phyloP scores from a whole-genome alignment of 768 basidiomycete genomes.

The Mycena pura region DNA sequence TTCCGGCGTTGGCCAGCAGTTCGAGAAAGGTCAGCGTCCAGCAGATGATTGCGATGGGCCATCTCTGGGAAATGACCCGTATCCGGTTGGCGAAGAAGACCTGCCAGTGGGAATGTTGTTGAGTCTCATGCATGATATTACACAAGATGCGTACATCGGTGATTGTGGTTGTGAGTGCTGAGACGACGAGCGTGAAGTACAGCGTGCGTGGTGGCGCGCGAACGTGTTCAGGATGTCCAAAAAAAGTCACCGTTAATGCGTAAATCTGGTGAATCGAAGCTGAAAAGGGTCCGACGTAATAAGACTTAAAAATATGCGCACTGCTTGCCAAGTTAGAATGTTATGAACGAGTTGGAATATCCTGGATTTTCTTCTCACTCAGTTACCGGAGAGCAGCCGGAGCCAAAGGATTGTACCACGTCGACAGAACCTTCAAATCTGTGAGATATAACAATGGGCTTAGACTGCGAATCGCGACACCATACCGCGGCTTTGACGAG shows the following conservation, averaged over 20 bases:
- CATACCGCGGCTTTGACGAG: too few species aligned
- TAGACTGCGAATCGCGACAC: too few species aligned
- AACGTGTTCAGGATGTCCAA: background rate
- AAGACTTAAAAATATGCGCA: background rate
- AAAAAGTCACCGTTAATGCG: background rate
- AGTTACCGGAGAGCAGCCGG: too few species aligned
- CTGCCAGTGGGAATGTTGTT: too few species aligned
- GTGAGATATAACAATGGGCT: too few species aligned
- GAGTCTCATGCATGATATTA: too few species aligned
- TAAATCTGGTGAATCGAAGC: background rate
- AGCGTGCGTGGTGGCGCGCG: background rate
- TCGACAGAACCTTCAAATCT: too few species aligned
- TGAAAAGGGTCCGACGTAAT: background rate
- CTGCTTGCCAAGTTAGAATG: background rate
- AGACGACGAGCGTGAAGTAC: background rate
- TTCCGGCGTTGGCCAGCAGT: background rate
- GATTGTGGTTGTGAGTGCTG: background rate
- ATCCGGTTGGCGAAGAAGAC: constrained; percentile 3
- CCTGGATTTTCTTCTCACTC: background rate
- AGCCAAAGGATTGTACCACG: too few species aligned
- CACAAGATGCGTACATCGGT: background rate
- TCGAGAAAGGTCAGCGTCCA: background rate
- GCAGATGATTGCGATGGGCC: background rate
- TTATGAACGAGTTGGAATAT: background rate
- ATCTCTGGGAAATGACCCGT: background rate